Percentiles rank a stretch among this genome's conserved stretches.
Conservation (phyloP, 805 yeast species). For the Lachancea quebecensis region DNA sequence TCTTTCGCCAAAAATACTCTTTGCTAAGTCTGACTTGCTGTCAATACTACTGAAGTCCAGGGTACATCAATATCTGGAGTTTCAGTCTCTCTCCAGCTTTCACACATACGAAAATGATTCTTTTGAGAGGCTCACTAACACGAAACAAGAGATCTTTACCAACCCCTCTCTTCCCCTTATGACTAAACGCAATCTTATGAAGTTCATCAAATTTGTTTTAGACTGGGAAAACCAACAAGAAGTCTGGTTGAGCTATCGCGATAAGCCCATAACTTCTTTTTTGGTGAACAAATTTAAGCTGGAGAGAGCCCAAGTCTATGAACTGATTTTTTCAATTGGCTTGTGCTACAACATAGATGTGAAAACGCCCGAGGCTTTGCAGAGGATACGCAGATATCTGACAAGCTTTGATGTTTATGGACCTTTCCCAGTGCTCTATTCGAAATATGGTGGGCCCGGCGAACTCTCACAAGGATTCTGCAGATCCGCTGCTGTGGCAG, state of each 20-base stretch:
- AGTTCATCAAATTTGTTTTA: slow-evolving; percentile 79
- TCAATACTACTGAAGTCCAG: slow-evolving; percentile 73
- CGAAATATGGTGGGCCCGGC: slow-evolving; percentile 94
- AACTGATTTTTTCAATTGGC: slow-evolving; percentile 81
- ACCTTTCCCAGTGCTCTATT: slow-evolving; percentile 82
- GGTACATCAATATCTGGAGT: slow-evolving; percentile 86
- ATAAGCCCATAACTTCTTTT: slow-evolving; percentile 52
- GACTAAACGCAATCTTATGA: slow-evolving; percentile 77
- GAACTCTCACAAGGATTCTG: slow-evolving; percentile 96
- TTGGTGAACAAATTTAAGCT: slow-evolving; percentile 61
- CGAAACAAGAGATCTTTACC: slow-evolving; percentile 91
- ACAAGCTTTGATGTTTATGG: slow-evolving; percentile 88
- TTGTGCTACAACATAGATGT: slow-evolving; percentile 56
- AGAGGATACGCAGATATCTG: slow-evolving; percentile 76
- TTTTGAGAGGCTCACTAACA: slow-evolving; percentile 76
- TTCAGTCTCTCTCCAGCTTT: slow-evolving; percentile 79
- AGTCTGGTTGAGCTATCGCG: slow-evolving; percentile 49
- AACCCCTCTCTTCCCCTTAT: slow-evolving; percentile 69
- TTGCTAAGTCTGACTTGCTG: slow-evolving; percentile 84
- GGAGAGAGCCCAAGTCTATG: slow-evolving; percentile 68
- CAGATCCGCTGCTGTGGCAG: slow-evolving; percentile 96
- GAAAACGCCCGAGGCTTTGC: slow-evolving; percentile 65
- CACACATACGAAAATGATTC: slow-evolving; percentile 92
- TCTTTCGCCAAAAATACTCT: slow-evolving; percentile 76
- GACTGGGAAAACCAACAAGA: slow-evolving; percentile 56